Evolutionary conservation across 2,329 filamentous ascomycete genomes (phyloP).

Genomic region (Fusarium xylarioides): DNA sequence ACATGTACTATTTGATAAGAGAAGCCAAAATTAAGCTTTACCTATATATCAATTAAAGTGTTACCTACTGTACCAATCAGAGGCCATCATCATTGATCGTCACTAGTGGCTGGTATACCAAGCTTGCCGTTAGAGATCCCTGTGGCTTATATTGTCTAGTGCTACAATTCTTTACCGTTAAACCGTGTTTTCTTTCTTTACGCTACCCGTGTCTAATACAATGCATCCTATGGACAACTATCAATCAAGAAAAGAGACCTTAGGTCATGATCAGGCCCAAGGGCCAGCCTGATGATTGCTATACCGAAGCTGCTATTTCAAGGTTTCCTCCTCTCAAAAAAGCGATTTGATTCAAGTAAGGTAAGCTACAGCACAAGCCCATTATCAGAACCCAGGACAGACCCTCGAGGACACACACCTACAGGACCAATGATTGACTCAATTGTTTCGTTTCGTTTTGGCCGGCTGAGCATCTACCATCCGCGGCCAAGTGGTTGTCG

Average conservation of each 20-base stretch:
- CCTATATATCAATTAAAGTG: neutral
- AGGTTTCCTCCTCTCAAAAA: neutral
- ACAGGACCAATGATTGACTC: neutral
- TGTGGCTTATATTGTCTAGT: neutral
- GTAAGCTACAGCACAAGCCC: neutral
- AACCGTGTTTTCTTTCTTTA: neutral
- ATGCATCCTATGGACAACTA: neutral
- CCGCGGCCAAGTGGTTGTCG: constrained; percentile 37
- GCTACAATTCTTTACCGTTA: neutral
- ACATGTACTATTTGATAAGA: neutral
- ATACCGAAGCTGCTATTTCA: neutral
- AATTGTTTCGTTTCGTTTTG: constrained; percentile 10
- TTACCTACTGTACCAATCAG: neutral
- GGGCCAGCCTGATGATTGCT: neutral
- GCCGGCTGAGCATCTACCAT: constrained; percentile 6
- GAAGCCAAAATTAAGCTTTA: neutral
- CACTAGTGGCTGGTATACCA: neutral
- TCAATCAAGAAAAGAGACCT: neutral
- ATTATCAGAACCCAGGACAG: constrained; percentile 9
- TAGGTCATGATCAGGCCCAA: neutral
- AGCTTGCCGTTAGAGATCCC: neutral
- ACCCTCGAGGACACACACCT: neutral
- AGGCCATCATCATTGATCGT: neutral
- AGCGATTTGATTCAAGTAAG: neutral
- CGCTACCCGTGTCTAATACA: neutral